Percentiles rank a stretch among this genome's conserved stretches.
Conservation (phyloP, 2,329 filamentous ascomycete species). For the Keithomyces neogunnii region DNA sequence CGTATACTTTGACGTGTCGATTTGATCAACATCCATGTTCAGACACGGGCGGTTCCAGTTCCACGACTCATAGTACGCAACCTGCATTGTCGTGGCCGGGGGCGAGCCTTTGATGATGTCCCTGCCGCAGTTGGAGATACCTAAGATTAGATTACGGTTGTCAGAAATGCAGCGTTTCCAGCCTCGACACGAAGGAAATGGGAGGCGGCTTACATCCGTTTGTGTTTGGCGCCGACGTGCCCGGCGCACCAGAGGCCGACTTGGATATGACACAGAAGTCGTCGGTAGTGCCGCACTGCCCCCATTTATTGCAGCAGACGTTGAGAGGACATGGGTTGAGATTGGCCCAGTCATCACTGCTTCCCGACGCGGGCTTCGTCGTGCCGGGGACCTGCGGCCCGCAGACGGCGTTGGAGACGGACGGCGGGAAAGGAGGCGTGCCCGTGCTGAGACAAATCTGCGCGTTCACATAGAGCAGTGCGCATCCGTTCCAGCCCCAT, state of each 20-base stretch:
- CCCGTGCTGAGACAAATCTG: constrained; percentile 26
- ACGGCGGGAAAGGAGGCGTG: constrained; percentile 23
- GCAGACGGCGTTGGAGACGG: constrained; percentile 21
- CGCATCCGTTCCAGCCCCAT: neutral
- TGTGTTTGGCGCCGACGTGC: constrained; percentile 20
- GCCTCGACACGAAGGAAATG: too few relatives aligned
- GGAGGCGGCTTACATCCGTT: constrained; percentile 11
- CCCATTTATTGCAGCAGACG: constrained; percentile 27
- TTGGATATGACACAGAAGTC: constrained; percentile 28
- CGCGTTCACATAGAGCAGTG: neutral
- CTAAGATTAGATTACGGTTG: too few relatives aligned
- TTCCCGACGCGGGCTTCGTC: constrained; percentile 7
- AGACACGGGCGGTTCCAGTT: neutral
- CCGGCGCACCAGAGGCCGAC: constrained; percentile 22
- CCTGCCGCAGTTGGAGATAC: constrained; percentile 20
- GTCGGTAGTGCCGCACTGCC: constrained; percentile 29
- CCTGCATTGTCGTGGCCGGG: neutral
- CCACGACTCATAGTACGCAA: constrained; percentile 16
- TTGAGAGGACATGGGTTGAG: constrained; percentile 21
- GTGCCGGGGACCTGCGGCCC: constrained; percentile 25
- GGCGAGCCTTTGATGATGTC: constrained; percentile 12
- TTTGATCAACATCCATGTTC: neutral
- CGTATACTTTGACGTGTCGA: constrained; percentile 14
- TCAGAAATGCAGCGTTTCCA: too few relatives aligned
- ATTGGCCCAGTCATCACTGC: neutral